Percentiles rank a stretch among this genome's conserved stretches.
Evolutionary conservation across 2,329 filamentous ascomycete species (phyloP).

Genomic region (Verticillium isaacii): DNA sequence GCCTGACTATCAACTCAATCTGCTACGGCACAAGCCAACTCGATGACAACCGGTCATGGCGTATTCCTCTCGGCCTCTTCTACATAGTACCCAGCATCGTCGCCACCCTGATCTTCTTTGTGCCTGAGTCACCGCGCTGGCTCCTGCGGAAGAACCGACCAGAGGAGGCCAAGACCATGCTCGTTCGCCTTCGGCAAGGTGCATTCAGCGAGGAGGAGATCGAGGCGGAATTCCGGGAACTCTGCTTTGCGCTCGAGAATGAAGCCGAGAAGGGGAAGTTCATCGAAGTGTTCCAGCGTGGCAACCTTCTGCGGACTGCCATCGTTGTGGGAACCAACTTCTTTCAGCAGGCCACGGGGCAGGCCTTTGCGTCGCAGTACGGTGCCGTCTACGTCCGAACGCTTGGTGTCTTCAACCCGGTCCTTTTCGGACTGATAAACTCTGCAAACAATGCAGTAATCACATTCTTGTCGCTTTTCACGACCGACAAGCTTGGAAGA

Average conservation of each 20-base stretch:
- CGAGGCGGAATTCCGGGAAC: conserved; percentile 12
- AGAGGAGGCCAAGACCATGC: conserved; percentile 21
- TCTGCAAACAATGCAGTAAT: conserved; percentile 1
- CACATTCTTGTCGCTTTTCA: conserved; percentile 4
- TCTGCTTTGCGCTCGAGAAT: conserved; percentile 19
- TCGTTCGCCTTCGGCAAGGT: conserved; percentile 18
- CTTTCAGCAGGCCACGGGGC: conserved; percentile 23
- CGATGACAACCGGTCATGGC: conserved; percentile 23
- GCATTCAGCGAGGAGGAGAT: conserved; percentile 18
- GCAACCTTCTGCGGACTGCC: conserved; percentile 18
- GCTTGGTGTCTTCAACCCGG: conserved; percentile 22
- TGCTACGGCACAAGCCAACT: conserved; percentile 23
- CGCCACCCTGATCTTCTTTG: conserved; percentile 18
- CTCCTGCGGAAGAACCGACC: conserved; percentile 18
- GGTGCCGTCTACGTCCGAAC: conserved; percentile 23
- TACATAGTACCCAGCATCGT: conserved; percentile 25
- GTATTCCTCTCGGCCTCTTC: conserved; percentile 28
- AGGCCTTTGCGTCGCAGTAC: conserved; percentile 22
- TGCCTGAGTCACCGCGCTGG: conserved; percentile 26
- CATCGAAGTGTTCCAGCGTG: conserved; percentile 20
- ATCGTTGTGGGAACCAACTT: conserved; percentile 21
- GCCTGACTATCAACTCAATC: conserved; percentile 17
- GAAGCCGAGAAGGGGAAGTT: conserved; percentile 28
- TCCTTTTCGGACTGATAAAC: conserved; percentile 17
- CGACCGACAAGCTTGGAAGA: conserved; percentile 6